These are phyloP conservation scores for Ascochyta fabae DNA, from an alignment of 2,329 filamentous ascomycete genomes.

Conservation along the genomic window DNA sequence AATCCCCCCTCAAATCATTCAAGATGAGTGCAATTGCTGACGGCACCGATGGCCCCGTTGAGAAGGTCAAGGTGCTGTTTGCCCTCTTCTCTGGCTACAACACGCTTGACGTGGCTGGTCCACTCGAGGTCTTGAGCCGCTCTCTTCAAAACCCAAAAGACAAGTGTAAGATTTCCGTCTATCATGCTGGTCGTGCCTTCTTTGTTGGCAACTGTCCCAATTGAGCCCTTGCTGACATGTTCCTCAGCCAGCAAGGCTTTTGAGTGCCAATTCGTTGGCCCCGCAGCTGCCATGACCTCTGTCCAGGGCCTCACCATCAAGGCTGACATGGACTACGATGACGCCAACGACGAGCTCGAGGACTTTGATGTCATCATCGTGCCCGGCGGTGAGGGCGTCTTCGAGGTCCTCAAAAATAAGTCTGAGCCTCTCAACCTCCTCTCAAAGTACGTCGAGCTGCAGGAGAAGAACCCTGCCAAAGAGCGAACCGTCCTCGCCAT, in stretches of 20 bases:
- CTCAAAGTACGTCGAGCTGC: slow-evolving; percentile 77
- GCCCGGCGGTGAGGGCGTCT: slow-evolving; percentile 70
- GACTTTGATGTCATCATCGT: slow-evolving; percentile 83
- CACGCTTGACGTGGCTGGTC: slow-evolving; percentile 63
- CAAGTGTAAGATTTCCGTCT: slow-evolving; percentile 49
- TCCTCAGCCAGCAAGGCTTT: slow-evolving; percentile 59
- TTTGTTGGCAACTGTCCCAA: neutral
- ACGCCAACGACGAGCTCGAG: slow-evolving; percentile 73
- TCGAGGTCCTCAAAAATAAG: slow-evolving; percentile 70
- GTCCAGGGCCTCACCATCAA: slow-evolving; percentile 72
- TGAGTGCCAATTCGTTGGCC: slow-evolving; percentile 59
- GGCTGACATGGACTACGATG: slow-evolving; percentile 78
- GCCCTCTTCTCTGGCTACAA: slow-evolving; percentile 63
- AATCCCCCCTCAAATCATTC: slow-evolving; percentile 30
- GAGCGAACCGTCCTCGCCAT: slow-evolving; percentile 83
- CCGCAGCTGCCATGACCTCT: slow-evolving; percentile 56
- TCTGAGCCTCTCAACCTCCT: slow-evolving; percentile 69
- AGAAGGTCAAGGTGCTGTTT: slow-evolving; percentile 69
- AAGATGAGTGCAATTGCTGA: slow-evolving; percentile 51
- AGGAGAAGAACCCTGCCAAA: slow-evolving; percentile 77
- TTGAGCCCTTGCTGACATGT: slow-evolving; percentile 28
- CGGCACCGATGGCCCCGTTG: slow-evolving; percentile 53
- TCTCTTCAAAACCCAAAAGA: slow-evolving; percentile 63
- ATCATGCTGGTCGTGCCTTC: neutral
- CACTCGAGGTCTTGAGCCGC: slow-evolving; percentile 63